phyloP scores from a whole-genome alignment of 139 green algal genomes.

The Haematococcus sp. region DNA sequence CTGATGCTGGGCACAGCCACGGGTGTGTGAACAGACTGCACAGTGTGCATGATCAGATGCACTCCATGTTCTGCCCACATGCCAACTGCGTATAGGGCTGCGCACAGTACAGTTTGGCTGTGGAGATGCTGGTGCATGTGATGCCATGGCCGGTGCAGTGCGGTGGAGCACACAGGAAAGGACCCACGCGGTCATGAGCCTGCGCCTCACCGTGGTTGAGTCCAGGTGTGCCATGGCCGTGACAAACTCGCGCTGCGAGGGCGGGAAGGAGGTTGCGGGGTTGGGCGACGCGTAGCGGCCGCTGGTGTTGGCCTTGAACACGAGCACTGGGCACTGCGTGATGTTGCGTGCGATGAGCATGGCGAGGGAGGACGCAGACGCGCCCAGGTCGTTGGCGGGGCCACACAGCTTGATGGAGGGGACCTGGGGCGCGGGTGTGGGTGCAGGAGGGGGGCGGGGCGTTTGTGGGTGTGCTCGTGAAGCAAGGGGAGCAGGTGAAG shows the following conservation, averaged over 20 bases:
- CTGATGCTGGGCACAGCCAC: too few species aligned
- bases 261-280: background rate
- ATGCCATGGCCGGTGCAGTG: too few species aligned
- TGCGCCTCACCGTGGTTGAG: constrained; percentile 16
- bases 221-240: constrained; percentile 29
- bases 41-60: too few species aligned
- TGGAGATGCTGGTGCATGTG: too few species aligned
- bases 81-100: too few species aligned
- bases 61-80: too few species aligned
- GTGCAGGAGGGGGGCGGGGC: background rate
- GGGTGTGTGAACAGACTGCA: too few species aligned
- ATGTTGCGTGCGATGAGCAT: constrained; percentile 3
- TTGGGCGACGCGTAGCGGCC: background rate
- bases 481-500: too few species aligned
- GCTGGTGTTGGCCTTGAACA: constrained; percentile 36
- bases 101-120: too few species aligned
- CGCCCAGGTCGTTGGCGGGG: constrained; percentile 15
- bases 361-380: constrained; percentile 11
- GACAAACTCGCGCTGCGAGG: constrained; percentile 8
- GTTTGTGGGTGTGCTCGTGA: too few species aligned
- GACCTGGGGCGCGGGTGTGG: constrained; percentile 7
- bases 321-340: constrained; percentile 16
- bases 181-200: too few species aligned
- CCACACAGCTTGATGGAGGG: constrained; percentile 24
- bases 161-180: too few species aligned